These are phyloP conservation scores for Rhododendron mucronatum DNA, from an alignment of 148 eudicot species.

Conservation along the genomic window DNA sequence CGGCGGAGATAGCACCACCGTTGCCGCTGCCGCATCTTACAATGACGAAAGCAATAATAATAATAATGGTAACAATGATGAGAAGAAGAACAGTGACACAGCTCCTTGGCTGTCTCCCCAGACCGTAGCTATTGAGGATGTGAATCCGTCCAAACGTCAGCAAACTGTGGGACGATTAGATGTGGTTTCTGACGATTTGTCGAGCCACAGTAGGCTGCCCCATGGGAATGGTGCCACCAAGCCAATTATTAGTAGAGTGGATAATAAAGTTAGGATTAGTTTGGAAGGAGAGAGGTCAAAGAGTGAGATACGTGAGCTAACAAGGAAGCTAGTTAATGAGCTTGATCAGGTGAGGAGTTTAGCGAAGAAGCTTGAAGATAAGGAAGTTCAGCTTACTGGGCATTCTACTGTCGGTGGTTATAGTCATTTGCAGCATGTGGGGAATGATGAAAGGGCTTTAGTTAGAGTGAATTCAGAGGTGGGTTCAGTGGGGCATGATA, in stretches of 20 bases:
- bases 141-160: slow-evolving; percentile 21
- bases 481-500: slow-evolving; percentile 36
- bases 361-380: slow-evolving; percentile 52
- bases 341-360: slow-evolving; percentile 71
- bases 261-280: slow-evolving; percentile 58
- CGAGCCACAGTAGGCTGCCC: slow-evolving; percentile 14
- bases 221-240: slow-evolving; percentile 32
- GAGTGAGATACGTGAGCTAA: slow-evolving; percentile 49
- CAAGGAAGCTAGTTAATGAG: slow-evolving; percentile 60
- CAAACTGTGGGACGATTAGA: slow-evolving; percentile 10
- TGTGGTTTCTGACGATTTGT: slow-evolving; percentile 27
- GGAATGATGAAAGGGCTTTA: slow-evolving; percentile 28
- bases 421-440: slow-evolving; percentile 31
- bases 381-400: slow-evolving; percentile 47
- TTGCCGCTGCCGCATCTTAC: not conserved
- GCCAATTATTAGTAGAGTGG: slow-evolving; percentile 44
- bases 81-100: not conserved
- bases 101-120: slow-evolving; percentile 6
- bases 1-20: not conserved
- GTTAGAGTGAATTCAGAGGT: slow-evolving; percentile 35
- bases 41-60: not conserved
- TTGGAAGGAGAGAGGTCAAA: slow-evolving; percentile 40
- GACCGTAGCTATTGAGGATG: slow-evolving; percentile 16
- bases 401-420: slow-evolving; percentile 8
- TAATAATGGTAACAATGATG: not conserved